Evolutionary conservation across 1,139 yeast species (phyloP).

Genomic region (Sugiyamaella neomexicana): DNA sequence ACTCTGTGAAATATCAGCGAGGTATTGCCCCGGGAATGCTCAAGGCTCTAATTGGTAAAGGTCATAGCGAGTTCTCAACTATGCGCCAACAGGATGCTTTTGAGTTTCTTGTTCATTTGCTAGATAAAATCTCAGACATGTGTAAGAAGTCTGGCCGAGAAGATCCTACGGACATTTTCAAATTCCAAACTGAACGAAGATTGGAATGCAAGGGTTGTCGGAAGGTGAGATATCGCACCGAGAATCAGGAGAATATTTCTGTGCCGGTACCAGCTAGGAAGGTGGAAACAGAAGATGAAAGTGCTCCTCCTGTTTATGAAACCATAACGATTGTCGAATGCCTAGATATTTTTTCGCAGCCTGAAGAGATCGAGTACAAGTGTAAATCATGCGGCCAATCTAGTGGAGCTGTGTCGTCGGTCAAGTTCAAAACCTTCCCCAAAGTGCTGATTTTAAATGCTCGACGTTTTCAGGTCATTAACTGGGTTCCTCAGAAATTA

Average conservation of each 20-base stretch:
- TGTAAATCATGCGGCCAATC: constrained; percentile 57
- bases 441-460: constrained; percentile 68
- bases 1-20: constrained; percentile 53
- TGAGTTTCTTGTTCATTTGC: constrained; percentile 73
- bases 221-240: constrained; percentile 57
- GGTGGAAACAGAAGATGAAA: constrained; percentile 40
- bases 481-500: constrained; percentile 88
- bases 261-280: constrained; percentile 54
- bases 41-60: constrained; percentile 71
- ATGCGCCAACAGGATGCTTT: constrained; percentile 94
- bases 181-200: constrained; percentile 65
- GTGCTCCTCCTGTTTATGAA: constrained; percentile 48
- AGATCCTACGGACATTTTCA: constrained; percentile 58
- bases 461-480: constrained; percentile 75
- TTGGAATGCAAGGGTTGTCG: constrained; percentile 63
- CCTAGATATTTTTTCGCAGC: constrained; percentile 48
- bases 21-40: constrained; percentile 80
- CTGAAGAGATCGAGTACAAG: constrained; percentile 65
- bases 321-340: constrained; percentile 55
- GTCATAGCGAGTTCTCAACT: constrained; percentile 79
- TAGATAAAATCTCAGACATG: constrained; percentile 58
- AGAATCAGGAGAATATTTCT: constrained; percentile 67
- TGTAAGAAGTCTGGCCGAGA: constrained; percentile 31
- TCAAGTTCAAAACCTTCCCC: constrained; percentile 65
- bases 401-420: constrained; percentile 48